phyloP scores from a whole-genome alignment of 371 early-diverging fungal genomes.

The Circinella minor region DNA sequence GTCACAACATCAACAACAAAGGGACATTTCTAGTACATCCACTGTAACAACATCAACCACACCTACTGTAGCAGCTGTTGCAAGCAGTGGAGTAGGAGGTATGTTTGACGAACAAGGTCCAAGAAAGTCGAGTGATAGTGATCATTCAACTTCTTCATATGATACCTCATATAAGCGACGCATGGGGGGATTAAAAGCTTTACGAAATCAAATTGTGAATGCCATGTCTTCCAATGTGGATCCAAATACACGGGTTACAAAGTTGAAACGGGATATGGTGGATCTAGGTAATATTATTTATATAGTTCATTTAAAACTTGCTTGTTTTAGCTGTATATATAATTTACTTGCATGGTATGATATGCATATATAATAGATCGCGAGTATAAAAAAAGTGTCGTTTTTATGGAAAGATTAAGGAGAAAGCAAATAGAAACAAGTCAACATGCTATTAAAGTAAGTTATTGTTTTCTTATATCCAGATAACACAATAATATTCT shows the following conservation, averaged over 20 bases:
- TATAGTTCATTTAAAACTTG: no score
- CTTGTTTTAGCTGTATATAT: no score
- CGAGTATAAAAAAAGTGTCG: constrained; percentile 13
- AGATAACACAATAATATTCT: no score
- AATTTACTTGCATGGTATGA: neutral
- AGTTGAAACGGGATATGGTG: constrained; percentile 58
- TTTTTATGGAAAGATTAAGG: constrained; percentile 16
- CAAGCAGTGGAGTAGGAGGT: neutral
- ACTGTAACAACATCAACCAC: neutral
- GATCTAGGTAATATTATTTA: constrained; percentile 47
- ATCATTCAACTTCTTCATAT: neutral
- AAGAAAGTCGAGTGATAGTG: constrained; percentile 4
- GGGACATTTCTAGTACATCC: neutral
- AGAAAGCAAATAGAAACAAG: constrained; percentile 18
- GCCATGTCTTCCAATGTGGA: constrained; percentile 28
- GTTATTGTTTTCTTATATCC: no score
- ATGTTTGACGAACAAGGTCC: neutral
- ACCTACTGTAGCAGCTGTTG: neutral
- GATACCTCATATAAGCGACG: constrained; percentile 27
- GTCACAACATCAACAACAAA: constrained; percentile 5
- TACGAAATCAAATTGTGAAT: constrained; percentile 44
- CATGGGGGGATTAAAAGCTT: constrained; percentile 47
- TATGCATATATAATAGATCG: constrained; percentile 6
- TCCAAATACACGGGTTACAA: constrained; percentile 34
- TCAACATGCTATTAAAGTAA: constrained; percentile 15